These are phyloP conservation scores for Phytopythium helicoides DNA, from an alignment of 352 stramenopile genomes.

Conservation along the genomic window DNA sequence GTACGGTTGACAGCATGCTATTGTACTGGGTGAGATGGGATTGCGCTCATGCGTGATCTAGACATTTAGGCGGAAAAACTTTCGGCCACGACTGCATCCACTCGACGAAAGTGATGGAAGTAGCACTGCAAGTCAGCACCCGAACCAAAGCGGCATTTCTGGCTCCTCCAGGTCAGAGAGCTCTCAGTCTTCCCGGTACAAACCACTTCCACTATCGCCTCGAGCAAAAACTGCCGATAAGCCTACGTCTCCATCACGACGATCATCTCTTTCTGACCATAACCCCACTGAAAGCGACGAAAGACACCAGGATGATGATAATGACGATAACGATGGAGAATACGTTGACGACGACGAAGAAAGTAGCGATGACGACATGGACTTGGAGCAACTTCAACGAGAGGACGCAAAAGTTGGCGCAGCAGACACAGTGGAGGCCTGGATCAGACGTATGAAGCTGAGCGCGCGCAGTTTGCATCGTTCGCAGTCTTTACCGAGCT, in stretches of 20 bases:
- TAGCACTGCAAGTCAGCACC: not conserved
- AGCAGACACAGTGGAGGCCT: constrained; percentile 44
- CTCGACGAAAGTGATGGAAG: constrained; percentile 12
- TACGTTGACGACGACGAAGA: constrained; percentile 1
- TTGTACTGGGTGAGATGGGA: not conserved
- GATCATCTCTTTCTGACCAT: constrained; percentile 3
- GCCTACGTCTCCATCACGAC: constrained; percentile 13
- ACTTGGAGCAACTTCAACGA: constrained; percentile 38
- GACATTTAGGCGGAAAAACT: constrained; percentile 53
- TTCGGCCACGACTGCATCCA: constrained; percentile 41
- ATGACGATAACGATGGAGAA: constrained; percentile 8
- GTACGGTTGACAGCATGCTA: not conserved
- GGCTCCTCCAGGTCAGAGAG: not conserved
- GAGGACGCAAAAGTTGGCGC: constrained; percentile 41
- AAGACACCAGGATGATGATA: constrained; percentile 1
- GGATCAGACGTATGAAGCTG: constrained; percentile 71
- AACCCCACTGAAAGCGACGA: not conserved
- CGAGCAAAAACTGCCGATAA: constrained; percentile 11
- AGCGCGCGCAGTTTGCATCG: constrained; percentile 64
- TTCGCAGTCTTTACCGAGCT: constrained; percentile 78
- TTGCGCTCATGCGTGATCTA: constrained; percentile 5
- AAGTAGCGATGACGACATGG: constrained; percentile 12
- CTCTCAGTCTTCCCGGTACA: not conserved
- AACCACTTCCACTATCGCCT: not conserved
- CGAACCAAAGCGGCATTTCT: not conserved